Base-by-base conservation (phyloP, 1,284 basidiomycete genomes). In the Microbotryum lychnidis-dioicae region DNA sequence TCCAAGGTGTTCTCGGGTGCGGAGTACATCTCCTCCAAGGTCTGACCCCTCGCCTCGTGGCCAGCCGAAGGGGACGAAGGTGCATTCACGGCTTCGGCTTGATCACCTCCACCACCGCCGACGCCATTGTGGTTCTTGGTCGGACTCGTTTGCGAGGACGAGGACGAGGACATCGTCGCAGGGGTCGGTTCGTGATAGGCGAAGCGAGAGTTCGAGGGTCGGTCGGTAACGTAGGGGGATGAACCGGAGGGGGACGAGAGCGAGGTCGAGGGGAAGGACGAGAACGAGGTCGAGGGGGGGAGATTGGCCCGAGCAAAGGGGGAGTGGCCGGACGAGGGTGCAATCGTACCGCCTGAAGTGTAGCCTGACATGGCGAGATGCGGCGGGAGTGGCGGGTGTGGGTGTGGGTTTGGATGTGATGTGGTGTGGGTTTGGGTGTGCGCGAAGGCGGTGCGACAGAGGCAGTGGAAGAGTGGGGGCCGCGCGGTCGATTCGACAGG, bases 1-100 rank as follows among this genome's bases (percentile, higher is more conserved):
- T 98, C 96, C 60, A 98, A 79, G 76, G 97, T 97, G 75, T 91
- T 96, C 77, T 99, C 96, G 42, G 77, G 77, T 2, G 75, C 75
- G 47, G 58, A 57, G 58, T 71, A 70, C 61, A 67, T 58, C 37
- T 67, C 65, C 54, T 69, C 67, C 37, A 67, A 61, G n/a, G 67
- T 67, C 61, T 67, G 66, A 0, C 55, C 63, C n/a, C 56, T 31
- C 16, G 46, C 48, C 23, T 66, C 62, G 46, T 52, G 25, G 10
- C 50, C 37, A 42, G 37, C n/a, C 45, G 54, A 56, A 53, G 51
- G 51, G n/a, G 51, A 53, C 51, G 51, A 53, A n/a, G 51, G 23
- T 29, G 49, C 9, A 18, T 48, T 45, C 51, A 27, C 21, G 1
- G 33, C 23, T 0, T 33, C 23, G 0, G 46, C 33, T n/a, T 33